Evolutionary conservation across 106 monocot genomes (phyloP).

Genomic region (Xerophyta viscosa): DNA sequence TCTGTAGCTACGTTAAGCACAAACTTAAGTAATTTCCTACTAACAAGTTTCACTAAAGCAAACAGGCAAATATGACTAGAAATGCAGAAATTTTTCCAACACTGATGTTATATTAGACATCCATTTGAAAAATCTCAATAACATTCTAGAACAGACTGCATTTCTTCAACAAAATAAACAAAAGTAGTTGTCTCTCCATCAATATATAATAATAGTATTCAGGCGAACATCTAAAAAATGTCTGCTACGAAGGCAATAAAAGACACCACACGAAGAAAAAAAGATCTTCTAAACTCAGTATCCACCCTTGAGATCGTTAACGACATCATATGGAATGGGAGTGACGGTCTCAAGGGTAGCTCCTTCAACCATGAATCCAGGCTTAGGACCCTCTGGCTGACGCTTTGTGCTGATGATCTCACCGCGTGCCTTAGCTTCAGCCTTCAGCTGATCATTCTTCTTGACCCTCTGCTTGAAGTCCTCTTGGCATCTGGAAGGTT

Average conservation of each 20-base stretch:
- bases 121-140: too few relatives aligned
- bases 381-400: slow-evolving; percentile 60
- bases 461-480: slow-evolving; percentile 46
- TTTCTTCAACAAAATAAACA: neutral
- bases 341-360: slow-evolving; percentile 61
- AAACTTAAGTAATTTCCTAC: too few relatives aligned
- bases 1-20: too few relatives aligned
- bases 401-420: slow-evolving; percentile 62
- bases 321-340: slow-evolving; percentile 76
- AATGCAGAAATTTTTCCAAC: too few relatives aligned
- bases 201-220: neutral
- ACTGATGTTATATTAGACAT: too few relatives aligned
- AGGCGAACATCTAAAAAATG: neutral
- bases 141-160: too few relatives aligned
- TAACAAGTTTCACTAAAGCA: too few relatives aligned
- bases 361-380: slow-evolving; percentile 75
- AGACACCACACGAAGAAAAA: neutral
- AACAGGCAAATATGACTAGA: too few relatives aligned
- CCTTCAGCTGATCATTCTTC: slow-evolving; percentile 51
- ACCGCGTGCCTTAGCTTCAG: slow-evolving; percentile 56
- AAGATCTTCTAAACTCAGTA: slow-evolving; percentile 35
- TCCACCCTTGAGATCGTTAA: slow-evolving; percentile 76
- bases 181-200: neutral
- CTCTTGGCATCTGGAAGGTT: slow-evolving; percentile 56
- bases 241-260: neutral